These are phyloP conservation scores for Tanacetum coccineum DNA, from an alignment of 129 eudicot species.

Conservation along the genomic window DNA sequence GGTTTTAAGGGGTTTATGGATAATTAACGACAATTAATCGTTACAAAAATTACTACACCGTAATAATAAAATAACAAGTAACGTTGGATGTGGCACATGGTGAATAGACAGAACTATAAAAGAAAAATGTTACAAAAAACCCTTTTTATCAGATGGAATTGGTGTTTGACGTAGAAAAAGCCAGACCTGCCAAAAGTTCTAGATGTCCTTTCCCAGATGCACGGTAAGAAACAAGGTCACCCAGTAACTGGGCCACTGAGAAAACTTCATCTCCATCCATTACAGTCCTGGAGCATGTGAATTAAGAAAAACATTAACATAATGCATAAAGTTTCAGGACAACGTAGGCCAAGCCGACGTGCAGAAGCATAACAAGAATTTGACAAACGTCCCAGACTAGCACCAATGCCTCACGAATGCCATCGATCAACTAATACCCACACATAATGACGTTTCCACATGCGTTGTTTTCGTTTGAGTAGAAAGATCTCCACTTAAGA, in stretches of 20 bases:
- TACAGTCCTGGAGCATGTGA: constrained; percentile 32
- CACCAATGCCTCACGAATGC: constrained; percentile 83
- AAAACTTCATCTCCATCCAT: constrained; percentile 75
- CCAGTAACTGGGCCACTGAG: constrained; percentile 67
- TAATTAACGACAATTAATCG: too few species aligned
- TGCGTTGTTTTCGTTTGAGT: constrained; percentile 50
- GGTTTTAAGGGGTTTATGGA: constrained; percentile 1
- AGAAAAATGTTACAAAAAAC: neutral
- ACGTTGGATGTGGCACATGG: too few species aligned
- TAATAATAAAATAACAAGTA: neutral
- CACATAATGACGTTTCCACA: constrained; percentile 75
- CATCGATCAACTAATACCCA: constrained; percentile 74
- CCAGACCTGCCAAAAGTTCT: constrained; percentile 69
- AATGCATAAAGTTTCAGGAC: neutral
- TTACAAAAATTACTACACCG: too few species aligned
- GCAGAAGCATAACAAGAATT: constrained; percentile 58
- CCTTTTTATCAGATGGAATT: neutral
- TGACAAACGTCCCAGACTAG: constrained; percentile 74
- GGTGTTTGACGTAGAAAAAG: constrained; percentile 12
- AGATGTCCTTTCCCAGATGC: constrained; percentile 79
- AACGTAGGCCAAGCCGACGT: constrained; percentile 14
- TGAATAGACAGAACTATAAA: neutral
- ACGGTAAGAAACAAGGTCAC: constrained; percentile 81
- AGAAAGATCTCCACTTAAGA: constrained; percentile 72
- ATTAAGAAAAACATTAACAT: constrained; percentile 8